Evolutionary conservation across 805 yeast genomes (phyloP).

Genomic region (Kockiozyma suomiensis): DNA sequence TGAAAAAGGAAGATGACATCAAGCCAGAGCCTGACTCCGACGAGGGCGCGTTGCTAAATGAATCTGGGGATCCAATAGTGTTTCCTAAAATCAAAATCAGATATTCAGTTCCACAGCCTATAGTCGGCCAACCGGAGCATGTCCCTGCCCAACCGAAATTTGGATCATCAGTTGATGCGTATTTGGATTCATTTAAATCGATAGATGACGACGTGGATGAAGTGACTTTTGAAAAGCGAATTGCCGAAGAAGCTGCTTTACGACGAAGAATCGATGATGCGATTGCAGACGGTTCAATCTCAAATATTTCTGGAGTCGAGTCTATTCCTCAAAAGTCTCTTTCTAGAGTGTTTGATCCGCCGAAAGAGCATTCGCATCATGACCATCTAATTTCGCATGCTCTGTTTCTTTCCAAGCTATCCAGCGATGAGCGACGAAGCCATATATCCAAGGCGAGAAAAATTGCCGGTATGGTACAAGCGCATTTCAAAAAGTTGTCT

Average conservation of each 20-base stretch:
- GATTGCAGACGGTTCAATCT: conserved; percentile 42
- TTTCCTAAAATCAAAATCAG: conserved; percentile 31
- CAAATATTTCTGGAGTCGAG: conserved; percentile 39
- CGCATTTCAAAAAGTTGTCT: conserved; percentile 78
- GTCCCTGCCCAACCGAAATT: conserved; percentile 51
- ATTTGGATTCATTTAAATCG: conserved; percentile 58
- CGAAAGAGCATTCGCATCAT: conserved; percentile 53
- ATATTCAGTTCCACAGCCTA: conserved; percentile 46
- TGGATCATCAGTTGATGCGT: conserved; percentile 45
- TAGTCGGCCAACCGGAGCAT: conserved; percentile 64
- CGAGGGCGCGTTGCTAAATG: not conserved
- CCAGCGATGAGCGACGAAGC: conserved; percentile 64
- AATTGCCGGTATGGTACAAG: conserved; percentile 80
- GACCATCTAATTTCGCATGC: conserved; percentile 83
- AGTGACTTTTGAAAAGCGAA: conserved; percentile 63
- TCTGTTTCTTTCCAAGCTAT: conserved; percentile 64
- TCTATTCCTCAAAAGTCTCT: conserved; percentile 40
- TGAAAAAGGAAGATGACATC: conserved; percentile 1
- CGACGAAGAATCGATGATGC: conserved; percentile 53
- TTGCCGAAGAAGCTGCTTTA: conserved; percentile 55
- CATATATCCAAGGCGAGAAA: conserved; percentile 70
- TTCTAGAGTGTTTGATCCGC: conserved; percentile 52
- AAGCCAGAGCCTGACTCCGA: not conserved
- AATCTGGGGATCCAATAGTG: not conserved
- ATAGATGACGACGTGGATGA: conserved; percentile 62